Evolutionary conservation across 306 rosid genomes (phyloP).

Genomic region (Cucumis cinereus): DNA sequence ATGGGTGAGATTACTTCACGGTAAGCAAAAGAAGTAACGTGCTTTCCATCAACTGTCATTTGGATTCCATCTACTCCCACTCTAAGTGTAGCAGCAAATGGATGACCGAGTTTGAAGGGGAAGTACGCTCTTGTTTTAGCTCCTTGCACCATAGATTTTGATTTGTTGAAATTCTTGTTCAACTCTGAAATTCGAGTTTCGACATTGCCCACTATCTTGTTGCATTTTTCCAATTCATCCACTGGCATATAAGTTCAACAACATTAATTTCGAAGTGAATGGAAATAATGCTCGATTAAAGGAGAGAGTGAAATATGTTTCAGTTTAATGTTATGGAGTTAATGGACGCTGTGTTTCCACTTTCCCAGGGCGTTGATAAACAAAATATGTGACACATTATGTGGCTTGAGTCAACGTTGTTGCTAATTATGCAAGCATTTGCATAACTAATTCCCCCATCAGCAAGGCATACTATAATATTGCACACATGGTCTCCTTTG

Average conservation of each 20-base stretch:
- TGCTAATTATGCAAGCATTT: neutral
- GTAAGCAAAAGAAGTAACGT: constrained; percentile 75
- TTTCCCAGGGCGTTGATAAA: neutral
- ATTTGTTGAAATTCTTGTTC: constrained; percentile 30
- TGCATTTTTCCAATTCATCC: constrained; percentile 95
- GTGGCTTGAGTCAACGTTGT: neutral
- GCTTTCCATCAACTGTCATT: constrained; percentile 98
- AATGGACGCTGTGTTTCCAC: neutral
- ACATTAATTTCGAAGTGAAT: neutral
- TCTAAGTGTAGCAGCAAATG: constrained; percentile 91
- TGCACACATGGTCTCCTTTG: neutral
- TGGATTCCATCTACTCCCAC: constrained; percentile 97
- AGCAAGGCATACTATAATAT: neutral
- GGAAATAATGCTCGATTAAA: constrained; percentile 5
- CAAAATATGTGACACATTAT: neutral
- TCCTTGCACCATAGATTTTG: constrained; percentile 37
- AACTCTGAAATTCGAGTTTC: constrained; percentile 24
- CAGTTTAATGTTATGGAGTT: neutral
- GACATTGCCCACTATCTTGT: constrained; percentile 71
- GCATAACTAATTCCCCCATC: neutral
- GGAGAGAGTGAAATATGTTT: neutral
- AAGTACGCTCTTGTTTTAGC: constrained; percentile 51
- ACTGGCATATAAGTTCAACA: constrained; percentile 40
- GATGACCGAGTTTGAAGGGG: constrained; percentile 88
- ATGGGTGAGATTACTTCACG: constrained; percentile 54